phyloP scores from a whole-genome alignment of 2,329 filamentous ascomycete genomes.

The Furcasterigmium furcatum region DNA sequence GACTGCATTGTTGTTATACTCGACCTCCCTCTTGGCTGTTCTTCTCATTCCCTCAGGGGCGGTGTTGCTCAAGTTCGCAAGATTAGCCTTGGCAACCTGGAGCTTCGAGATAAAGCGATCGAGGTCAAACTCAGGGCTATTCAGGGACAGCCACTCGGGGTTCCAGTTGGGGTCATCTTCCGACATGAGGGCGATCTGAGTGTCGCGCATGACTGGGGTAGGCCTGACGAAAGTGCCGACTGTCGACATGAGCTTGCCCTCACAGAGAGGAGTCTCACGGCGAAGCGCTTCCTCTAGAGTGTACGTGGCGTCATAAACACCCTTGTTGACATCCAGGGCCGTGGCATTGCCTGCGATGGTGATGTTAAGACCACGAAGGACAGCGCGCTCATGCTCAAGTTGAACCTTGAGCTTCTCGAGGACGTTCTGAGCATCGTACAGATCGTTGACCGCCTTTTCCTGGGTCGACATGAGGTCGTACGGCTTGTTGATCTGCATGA shows the following conservation, averaged over 20 bases:
- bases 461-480: background rate
- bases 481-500: background rate
- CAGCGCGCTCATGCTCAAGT: background rate
- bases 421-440: background rate
- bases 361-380: background rate
- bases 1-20: slow-evolving; percentile 13
- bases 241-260: background rate
- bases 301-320: background rate
- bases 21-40: slow-evolving; percentile 1
- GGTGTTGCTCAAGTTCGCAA: background rate
- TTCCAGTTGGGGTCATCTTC: slow-evolving; percentile 27
- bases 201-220: background rate
- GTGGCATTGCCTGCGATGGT: background rate
- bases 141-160: slow-evolving; percentile 22
- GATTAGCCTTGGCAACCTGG: background rate
- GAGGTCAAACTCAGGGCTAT: slow-evolving; percentile 17
- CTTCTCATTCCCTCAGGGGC: slow-evolving; percentile 5
- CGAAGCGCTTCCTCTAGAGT: background rate
- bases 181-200: slow-evolving; percentile 20
- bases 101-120: slow-evolving; percentile 11
- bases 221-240: background rate
- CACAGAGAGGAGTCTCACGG: background rate
- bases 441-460: background rate
- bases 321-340: background rate
- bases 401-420: background rate